These are phyloP conservation scores for Trypanosoma mega DNA, from an alignment of 208 protist genomes.

Conservation along the genomic window DNA sequence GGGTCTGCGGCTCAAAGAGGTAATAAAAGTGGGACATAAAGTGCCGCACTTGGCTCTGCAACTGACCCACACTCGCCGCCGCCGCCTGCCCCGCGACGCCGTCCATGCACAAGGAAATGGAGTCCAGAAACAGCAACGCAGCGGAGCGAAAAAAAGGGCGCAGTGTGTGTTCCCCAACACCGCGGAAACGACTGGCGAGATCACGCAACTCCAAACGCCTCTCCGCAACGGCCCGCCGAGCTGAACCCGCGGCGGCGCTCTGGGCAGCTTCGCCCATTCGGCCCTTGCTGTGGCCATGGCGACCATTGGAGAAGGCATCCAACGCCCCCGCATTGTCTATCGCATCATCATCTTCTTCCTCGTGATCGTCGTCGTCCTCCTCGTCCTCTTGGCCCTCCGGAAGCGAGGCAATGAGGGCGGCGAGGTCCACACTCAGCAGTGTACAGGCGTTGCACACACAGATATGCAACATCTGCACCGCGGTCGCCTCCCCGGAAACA, in stretches of 20 bases:
- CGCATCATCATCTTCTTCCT: conserved; percentile 3
- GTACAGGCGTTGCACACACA: conserved; percentile 76
- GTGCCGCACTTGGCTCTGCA: conserved; percentile 31
- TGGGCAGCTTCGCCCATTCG: no score
- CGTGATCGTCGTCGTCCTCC: background rate
- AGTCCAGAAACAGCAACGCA: conserved; percentile 36
- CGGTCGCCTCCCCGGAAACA: conserved; percentile 45
- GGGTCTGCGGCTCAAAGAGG: conserved; percentile 34
- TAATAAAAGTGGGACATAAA: conserved; percentile 43
- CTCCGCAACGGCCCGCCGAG: conserved; percentile 3
- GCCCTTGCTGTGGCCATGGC: background rate
- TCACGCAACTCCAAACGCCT: conserved; percentile 37
- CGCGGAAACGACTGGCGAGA: conserved; percentile 30
- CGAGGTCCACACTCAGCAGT: conserved; percentile 50
- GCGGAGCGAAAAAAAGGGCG: conserved; percentile 49
- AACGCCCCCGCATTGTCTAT: background rate
- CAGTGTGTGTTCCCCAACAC: conserved; percentile 32
- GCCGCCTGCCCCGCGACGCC: conserved; percentile 12
- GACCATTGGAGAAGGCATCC: background rate
- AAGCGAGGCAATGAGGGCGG: conserved; percentile 41
- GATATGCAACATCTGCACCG: conserved; percentile 68
- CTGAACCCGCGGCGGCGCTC: background rate
- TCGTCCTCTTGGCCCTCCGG: conserved; percentile 21
- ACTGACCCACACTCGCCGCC: conserved; percentile 23
- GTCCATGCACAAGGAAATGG: conserved; percentile 27